phyloP scores from a whole-genome alignment of 2,329 filamentous ascomycete species.

The Harringtonia aguacate region DNA sequence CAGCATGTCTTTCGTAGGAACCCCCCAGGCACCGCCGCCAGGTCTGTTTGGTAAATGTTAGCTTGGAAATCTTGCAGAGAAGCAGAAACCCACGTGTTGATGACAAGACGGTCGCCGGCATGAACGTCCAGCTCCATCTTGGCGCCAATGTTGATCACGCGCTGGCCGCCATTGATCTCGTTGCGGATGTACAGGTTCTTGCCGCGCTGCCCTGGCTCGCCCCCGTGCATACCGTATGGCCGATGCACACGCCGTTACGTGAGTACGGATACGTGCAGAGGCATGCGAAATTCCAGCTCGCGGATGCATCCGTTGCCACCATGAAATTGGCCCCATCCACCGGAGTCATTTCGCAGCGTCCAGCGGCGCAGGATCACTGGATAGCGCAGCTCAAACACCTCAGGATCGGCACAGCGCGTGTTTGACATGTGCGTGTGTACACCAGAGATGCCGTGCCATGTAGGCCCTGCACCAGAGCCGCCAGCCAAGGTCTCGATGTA shows the following conservation, averaged over 20 bases:
- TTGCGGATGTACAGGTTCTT: conserved; percentile 24
- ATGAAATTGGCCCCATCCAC: conserved; percentile 51
- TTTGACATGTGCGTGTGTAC: conserved; percentile 85
- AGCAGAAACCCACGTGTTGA: too few species aligned
- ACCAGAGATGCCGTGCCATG: conserved; percentile 62
- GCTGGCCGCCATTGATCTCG: neutral
- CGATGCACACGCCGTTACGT: conserved; percentile 64
- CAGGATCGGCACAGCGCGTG: conserved; percentile 69
- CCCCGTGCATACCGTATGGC: conserved; percentile 76
- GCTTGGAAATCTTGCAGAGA: too few species aligned
- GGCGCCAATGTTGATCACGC: conserved; percentile 58
- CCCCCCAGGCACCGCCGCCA: conserved; percentile 68
- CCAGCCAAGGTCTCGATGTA: conserved; percentile 82
- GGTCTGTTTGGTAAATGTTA: too few species aligned
- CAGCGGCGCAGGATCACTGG: conserved; percentile 64
- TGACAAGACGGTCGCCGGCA: conserved; percentile 64
- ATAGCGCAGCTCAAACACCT: conserved; percentile 68
- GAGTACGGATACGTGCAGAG: conserved; percentile 67
- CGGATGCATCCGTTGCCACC: conserved; percentile 67
- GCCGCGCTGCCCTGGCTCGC: conserved; percentile 66
- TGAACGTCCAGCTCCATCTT: conserved; percentile 72
- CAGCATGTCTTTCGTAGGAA: conserved; percentile 40
- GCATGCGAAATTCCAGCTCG: conserved; percentile 71
- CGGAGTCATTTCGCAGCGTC: conserved; percentile 49
- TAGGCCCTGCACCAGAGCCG: conserved; percentile 60